Base-by-base conservation (phyloP, 2,329 filamentous ascomycete species). In the Exophiala aquamarina region DNA sequence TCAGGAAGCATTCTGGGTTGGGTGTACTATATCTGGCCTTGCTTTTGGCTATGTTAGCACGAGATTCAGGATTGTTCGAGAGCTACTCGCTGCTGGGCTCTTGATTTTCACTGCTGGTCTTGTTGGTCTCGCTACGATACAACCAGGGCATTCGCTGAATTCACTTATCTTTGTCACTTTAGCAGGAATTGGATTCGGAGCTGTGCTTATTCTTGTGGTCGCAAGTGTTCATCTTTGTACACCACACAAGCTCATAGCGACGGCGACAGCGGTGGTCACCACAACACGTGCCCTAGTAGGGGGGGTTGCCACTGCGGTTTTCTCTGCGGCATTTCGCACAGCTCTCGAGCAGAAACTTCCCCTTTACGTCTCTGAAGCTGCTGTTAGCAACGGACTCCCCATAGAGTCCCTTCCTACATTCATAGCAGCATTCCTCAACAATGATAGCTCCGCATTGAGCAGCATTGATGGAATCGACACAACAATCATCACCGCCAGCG, bases 281-380 rank as follows among this genome's bases (percentile, higher is more conserved):
- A 50, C 50, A n/a, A 32, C 47, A 3, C 36, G 50, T n/a, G 41
- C 47, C 11, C 23, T 50, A 23, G 42, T 20, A 9, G 47, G 37
- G 9, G 35, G 47, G 4, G 33, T 44, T 6, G 47, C 44, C 39
- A 53, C 42, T 11, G 50, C 50, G 2, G 47, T 53, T 29, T 50
- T 39, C 26, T 15, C 47, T 9, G 50, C 38, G 11, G 42, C 42
- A 8, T 41, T 53, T n/a, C 43, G 28, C 34, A 15, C 44, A 20
- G 19, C 34, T n/a, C 26, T 52, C 3, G 8, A 35, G 4, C 17
- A 4, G 3, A 52, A 52, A 20, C 32, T 49, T n/a, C 37, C 44
- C n/a, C 13, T 15, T 15, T 44, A 52, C 15, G 33, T 48, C 15
- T 21, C 38, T 33, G 28, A 23, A 15, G 49, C 49, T 8, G 45